These are phyloP conservation scores for Naganishia cerealis DNA, from an alignment of 1,284 basidiomycete species.

Conservation along the genomic window DNA sequence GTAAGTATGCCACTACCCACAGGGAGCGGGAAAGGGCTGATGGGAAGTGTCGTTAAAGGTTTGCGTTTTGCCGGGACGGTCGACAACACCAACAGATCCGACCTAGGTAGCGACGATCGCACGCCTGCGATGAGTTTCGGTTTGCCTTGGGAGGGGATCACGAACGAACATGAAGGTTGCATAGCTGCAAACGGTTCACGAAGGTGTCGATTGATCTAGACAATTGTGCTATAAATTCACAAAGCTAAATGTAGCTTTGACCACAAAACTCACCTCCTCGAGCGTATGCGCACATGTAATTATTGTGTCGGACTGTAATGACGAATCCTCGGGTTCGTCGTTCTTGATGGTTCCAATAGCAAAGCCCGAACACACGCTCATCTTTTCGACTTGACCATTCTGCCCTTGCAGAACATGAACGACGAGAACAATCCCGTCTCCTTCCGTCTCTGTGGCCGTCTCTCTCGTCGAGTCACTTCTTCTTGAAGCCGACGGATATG, in stretches of 20 bases:
- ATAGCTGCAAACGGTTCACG: conserved; percentile 48
- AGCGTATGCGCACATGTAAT: conserved; percentile 70
- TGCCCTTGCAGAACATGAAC: conserved; percentile 59
- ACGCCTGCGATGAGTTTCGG: conserved; percentile 60
- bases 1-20: conserved; percentile 59
- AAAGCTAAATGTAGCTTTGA: conserved; percentile 16
- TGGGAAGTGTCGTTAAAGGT: conserved; percentile 59
- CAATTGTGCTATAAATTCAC: conserved; percentile 3
- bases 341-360: conserved; percentile 34
- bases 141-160: conserved; percentile 47
- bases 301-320: conserved; percentile 41
- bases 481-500: conserved; percentile 41
- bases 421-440: conserved; percentile 60
- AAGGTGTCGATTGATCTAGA: conserved; percentile 58
- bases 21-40: conserved; percentile 68
- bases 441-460: background rate
- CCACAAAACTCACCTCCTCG: conserved; percentile 58
- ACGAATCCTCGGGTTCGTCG: background rate
- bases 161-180: conserved; percentile 58
- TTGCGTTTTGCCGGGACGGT: conserved; percentile 39
- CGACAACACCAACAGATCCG: conserved; percentile 63
- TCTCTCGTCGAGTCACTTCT: conserved; percentile 34
- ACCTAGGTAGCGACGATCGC: conserved; percentile 62
- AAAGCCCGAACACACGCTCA: conserved; percentile 67
- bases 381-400: conserved; percentile 54